Percentiles rank a stretch among this genome's conserved stretches.
phyloP scores from a whole-genome alignment of 2,329 filamentous ascomycete species.

The Penicillium corylophilum region DNA sequence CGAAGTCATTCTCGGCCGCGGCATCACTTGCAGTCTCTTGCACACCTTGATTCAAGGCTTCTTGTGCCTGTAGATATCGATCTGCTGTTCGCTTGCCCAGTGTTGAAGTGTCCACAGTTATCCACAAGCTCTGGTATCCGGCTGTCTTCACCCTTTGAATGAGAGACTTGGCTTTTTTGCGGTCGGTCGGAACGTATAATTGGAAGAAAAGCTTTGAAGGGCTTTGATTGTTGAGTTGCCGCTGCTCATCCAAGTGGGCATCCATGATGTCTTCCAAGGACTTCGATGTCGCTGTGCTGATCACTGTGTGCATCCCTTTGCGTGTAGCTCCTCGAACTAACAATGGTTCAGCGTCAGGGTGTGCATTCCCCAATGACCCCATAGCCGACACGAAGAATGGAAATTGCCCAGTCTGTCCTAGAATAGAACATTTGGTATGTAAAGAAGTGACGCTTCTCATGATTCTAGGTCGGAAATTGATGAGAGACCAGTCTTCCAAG shows the following conservation, averaged over 20 bases:
- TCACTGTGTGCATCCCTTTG: constrained; percentile 16
- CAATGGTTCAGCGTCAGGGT: constrained; percentile 15
- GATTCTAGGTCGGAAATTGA: constrained; percentile 20
- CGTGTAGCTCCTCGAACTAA: constrained; percentile 14
- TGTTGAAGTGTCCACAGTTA: constrained; percentile 19
- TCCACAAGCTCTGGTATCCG: constrained; percentile 18
- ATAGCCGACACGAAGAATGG: constrained; percentile 19
- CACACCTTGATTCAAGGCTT: constrained; percentile 9
- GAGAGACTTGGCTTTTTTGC: constrained; percentile 10
- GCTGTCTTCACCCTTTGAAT: constrained; percentile 16
- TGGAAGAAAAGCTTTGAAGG: constrained; percentile 17
- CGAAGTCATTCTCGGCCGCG: constrained; percentile 11
- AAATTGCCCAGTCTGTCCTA: constrained; percentile 11
- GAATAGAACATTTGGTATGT: constrained; percentile 11
- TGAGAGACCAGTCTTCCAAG: constrained; percentile 18
- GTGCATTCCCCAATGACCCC: constrained; percentile 16
- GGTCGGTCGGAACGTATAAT: constrained; percentile 15
- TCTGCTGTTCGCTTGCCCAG: constrained; percentile 19
- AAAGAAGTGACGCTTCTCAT: constrained; percentile 15
- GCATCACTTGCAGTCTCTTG: constrained; percentile 1
- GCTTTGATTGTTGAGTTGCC: constrained; percentile 8
- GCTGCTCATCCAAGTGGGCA: constrained; percentile 13
- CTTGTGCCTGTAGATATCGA: constrained; percentile 17
- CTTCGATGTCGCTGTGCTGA: constrained; percentile 18
- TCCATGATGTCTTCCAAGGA: constrained; percentile 19